Conservation (phyloP, 371 early-diverging fungal species). For the Nematocida sp. region DNA sequence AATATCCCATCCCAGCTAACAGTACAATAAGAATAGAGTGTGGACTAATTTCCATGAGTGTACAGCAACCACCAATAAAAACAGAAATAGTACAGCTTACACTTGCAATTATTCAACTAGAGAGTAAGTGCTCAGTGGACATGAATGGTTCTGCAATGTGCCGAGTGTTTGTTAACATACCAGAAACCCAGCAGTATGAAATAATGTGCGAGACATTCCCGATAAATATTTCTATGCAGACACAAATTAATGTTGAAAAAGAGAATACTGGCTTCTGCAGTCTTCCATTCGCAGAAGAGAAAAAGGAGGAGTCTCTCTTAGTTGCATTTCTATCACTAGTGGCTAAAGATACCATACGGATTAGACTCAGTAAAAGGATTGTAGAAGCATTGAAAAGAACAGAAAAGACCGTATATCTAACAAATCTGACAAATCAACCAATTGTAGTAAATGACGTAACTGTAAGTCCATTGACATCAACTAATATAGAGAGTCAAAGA, state of each 20-base stretch:
- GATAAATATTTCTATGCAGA: background rate
- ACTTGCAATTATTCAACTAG: background rate
- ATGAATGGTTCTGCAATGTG: conserved; percentile 27
- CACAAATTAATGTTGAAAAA: conserved; percentile 17
- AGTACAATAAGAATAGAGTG: conserved; percentile 1
- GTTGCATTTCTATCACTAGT: conserved; percentile 2
- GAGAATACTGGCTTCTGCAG: conserved; percentile 34
- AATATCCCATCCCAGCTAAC: conserved; percentile 33
- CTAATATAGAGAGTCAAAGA: background rate
- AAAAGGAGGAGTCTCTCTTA: conserved; percentile 25
- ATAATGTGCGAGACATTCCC: conserved; percentile 41
- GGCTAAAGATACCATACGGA: conserved; percentile 27
- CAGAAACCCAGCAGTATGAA: conserved; percentile 34
- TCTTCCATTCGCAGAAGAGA: conserved; percentile 34
- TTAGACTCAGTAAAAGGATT: conserved; percentile 55
- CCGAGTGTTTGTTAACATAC: conserved; percentile 16
- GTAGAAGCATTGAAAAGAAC: conserved; percentile 25
- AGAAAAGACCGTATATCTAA: conserved; percentile 6
- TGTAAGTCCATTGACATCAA: background rate
- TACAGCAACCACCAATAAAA: conserved; percentile 23
- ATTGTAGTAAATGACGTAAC: background rate
- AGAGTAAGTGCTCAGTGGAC: background rate
- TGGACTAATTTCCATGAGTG: background rate
- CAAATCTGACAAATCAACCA: conserved; percentile 31
- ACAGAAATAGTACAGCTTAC: conserved; percentile 21